Conservation (phyloP, 768 basidiomycete species). For the Collybia mongolica region DNA sequence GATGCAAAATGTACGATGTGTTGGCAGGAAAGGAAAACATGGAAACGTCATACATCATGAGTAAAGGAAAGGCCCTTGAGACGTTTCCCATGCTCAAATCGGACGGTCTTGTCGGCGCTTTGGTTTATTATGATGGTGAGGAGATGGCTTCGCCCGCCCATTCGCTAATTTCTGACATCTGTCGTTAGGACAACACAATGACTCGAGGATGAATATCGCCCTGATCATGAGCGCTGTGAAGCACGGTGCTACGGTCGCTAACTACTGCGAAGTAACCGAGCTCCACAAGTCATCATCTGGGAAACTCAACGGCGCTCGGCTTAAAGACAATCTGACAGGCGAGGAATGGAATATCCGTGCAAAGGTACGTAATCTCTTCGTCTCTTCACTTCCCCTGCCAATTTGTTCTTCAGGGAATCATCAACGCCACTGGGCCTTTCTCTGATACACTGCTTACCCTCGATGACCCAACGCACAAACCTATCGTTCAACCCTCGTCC, state of each 20-base stretch:
- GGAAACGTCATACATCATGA: conserved; percentile 95
- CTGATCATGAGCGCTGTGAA: conserved; percentile 93
- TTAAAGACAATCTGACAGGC: conserved; percentile 83
- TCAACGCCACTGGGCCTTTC: conserved; percentile 98
- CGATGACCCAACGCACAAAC: conserved; percentile 72
- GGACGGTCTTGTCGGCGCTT: conserved; percentile 88
- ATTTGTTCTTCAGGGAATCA: conserved; percentile 57
- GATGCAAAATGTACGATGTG: conserved; percentile 95
- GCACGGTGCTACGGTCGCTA: conserved; percentile 82
- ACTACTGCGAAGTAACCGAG: conserved; percentile 84
- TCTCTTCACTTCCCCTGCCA: too few species aligned
- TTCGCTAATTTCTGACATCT: conserved; percentile 29
- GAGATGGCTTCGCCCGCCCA: conserved; percentile 16
- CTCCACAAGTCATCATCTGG: conserved; percentile 69
- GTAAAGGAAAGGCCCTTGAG: conserved; percentile 88
- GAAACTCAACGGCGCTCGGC: conserved; percentile 69
- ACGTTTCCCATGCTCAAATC: conserved; percentile 96
- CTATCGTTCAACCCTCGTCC: conserved; percentile 90
- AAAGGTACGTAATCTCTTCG: conserved; percentile 44
- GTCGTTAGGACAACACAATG: conserved; percentile 88
- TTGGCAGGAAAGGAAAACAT: conserved; percentile 96
- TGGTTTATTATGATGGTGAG: conserved; percentile 96
- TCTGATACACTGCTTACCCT: conserved; percentile 81
- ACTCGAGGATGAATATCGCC: conserved; percentile 97
- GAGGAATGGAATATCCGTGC: conserved; percentile 80